These are phyloP conservation scores for Aspergillus puulaauensis DNA, from an alignment of 2,329 filamentous ascomycete species.

Conservation along the genomic window DNA sequence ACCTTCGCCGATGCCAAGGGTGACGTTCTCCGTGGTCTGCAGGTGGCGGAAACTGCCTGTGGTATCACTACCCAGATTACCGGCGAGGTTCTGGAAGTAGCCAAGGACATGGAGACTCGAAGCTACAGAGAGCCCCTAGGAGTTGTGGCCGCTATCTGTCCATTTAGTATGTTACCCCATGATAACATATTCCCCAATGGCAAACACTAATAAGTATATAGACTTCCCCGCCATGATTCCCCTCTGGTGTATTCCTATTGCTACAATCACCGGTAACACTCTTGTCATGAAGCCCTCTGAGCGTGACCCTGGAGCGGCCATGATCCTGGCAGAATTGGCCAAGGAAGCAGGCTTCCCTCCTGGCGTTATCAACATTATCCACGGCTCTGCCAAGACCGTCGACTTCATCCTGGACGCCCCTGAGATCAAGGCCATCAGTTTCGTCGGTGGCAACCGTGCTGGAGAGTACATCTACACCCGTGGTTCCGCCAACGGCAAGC, in stretches of 20 bases:
- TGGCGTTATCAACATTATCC: slow-evolving; percentile 66
- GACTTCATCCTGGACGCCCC: slow-evolving; percentile 70
- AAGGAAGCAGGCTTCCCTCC: slow-evolving; percentile 65
- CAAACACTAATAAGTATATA: slow-evolving; percentile 29
- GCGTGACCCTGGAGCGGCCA: slow-evolving; percentile 63
- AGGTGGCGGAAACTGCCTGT: slow-evolving; percentile 67
- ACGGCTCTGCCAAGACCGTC: slow-evolving; percentile 64
- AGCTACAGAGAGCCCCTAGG: slow-evolving; percentile 66
- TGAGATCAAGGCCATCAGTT: slow-evolving; percentile 67
- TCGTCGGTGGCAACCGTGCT: slow-evolving; percentile 67
- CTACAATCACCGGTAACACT: slow-evolving; percentile 65
- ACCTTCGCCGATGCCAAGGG: slow-evolving; percentile 67
- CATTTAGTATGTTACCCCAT: slow-evolving; percentile 54
- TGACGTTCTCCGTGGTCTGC: slow-evolving; percentile 64
- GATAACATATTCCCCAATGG: background rate
- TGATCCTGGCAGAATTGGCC: slow-evolving; percentile 65
- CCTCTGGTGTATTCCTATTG: slow-evolving; percentile 65
- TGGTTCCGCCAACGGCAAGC: slow-evolving; percentile 69
- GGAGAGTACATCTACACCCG: slow-evolving; percentile 69
- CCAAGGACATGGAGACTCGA: slow-evolving; percentile 68
- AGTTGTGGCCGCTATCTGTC: slow-evolving; percentile 65
- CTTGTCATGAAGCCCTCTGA: slow-evolving; percentile 66
- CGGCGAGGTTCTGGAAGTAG: slow-evolving; percentile 67
- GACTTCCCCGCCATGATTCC: slow-evolving; percentile 72
- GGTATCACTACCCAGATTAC: slow-evolving; percentile 66